Evolutionary conservation across 164 flowering plant species (phyloP), one percentile per base, ranked within the genome.

Genomic region (Chimonanthus praecox): DNA sequence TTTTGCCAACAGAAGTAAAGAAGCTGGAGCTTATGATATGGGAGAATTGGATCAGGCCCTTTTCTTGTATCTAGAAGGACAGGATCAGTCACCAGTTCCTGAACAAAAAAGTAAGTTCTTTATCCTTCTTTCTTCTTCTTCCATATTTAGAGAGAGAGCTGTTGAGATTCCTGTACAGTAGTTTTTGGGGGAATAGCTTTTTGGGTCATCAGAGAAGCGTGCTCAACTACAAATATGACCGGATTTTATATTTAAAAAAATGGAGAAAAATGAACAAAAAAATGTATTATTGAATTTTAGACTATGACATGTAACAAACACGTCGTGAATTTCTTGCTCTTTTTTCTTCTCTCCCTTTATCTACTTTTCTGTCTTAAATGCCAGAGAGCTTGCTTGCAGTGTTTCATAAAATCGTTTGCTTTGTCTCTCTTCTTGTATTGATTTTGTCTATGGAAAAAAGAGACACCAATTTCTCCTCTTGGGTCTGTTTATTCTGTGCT

Each of bases 31-130:
- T 65, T 91, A 92, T 82, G 96, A 94, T 72, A 81, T 94, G 80
- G 98, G 94, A 8, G 99, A 96, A 72, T 77, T 96, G n/a, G 98
- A 96, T 84, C 95, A 90, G 84, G 97, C 99, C 6, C 86, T 96
- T 66, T 91, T 91, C 70, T 89, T 94, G 44, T 94, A 96, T 75
- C 86, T 94, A 11, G 97, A 96, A 75, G 89, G 89, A 65, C 94
- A 90, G 71, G 85, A 88, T 67, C 85, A 83, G 8, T 73, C 91
- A 20, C 45, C 81, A 58, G 72, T 75, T 74, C 87, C 85, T 71
- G 88, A 89, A 11, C 92, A 87, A 81, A 86, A 84, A 80, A 90
- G 94, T 89, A 71, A 79, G 84, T 70, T 46, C 69, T 8, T 13
- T 44, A 6, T 15, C 63, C 20, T 51, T 67, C 48, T 43, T 67